A percentile compares a stretch with the other conserved stretches of the same genome.
Evolutionary conservation across 805 yeast species (phyloP).

Genomic region (Ogataea nitratoaversa): DNA sequence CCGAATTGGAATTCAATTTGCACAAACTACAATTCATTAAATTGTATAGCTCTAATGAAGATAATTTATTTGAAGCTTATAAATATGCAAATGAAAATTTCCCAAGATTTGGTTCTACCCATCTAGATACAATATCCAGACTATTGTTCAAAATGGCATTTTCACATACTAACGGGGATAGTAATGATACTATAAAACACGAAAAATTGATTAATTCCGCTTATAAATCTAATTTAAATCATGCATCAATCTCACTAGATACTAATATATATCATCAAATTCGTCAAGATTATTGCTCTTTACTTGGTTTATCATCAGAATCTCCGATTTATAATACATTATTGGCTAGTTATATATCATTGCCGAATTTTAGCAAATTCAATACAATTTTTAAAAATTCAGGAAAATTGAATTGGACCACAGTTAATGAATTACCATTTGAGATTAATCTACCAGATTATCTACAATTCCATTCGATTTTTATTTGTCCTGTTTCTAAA

Average conservation of each 20-base stretch:
- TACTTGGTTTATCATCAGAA: constrained; percentile 45
- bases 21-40: constrained; percentile 40
- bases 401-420: constrained; percentile 48
- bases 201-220: too few species aligned
- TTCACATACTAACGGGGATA: constrained; percentile 14
- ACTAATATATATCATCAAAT: constrained; percentile 23
- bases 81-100: constrained; percentile 41
- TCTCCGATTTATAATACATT: constrained; percentile 50
- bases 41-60: constrained; percentile 21
- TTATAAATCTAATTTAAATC: too few species aligned
- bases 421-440: constrained; percentile 57
- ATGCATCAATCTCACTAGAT: too few species aligned
- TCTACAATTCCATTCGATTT: constrained; percentile 58
- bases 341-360: constrained; percentile 48
- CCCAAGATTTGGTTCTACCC: constrained; percentile 36
- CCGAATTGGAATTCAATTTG: constrained; percentile 41
- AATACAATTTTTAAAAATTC: constrained; percentile 34
- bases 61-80: constrained; percentile 31
- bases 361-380: constrained; percentile 50
- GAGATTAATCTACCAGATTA: constrained; percentile 52
- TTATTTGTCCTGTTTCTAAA: constrained; percentile 68
- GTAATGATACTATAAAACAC: constrained; percentile 1
- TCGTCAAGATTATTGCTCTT: constrained; percentile 45
- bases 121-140: constrained; percentile 40
- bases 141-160: constrained; percentile 37